A percentile compares a stretch with the other conserved stretches of the same genome.
Evolutionary conservation across 345 rosid genomes (phyloP).

Genomic region (Garcia nutans): DNA sequence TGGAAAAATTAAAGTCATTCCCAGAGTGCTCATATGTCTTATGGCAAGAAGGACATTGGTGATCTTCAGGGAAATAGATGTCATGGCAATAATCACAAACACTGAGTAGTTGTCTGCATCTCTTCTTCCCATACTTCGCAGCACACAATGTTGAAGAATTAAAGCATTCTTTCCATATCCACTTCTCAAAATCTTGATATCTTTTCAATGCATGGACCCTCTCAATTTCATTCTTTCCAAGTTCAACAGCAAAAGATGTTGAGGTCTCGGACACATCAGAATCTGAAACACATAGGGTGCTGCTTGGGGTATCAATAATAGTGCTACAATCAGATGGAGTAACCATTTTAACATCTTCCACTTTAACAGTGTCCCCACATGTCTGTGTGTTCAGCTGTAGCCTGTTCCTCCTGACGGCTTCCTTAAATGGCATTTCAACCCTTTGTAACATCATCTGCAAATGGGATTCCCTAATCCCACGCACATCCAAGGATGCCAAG

Average conservation of each 20-base stretch:
- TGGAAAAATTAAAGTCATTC: conserved; percentile 42
- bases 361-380: conserved; percentile 24
- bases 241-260: conserved; percentile 55
- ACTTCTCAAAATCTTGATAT: conserved; percentile 70
- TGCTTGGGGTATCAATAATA: conserved; percentile 37
- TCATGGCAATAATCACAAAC: conserved; percentile 59
- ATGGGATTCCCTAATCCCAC: conserved; percentile 80
- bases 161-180: conserved; percentile 70
- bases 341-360: conserved; percentile 30
- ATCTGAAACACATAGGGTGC: conserved; percentile 37
- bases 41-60: conserved; percentile 54
- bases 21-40: conserved; percentile 29
- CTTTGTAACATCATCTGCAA: conserved; percentile 64
- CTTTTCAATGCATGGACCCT: conserved; percentile 49
- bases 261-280: conserved; percentile 54
- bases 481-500: conserved; percentile 67
- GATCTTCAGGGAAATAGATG: conserved; percentile 40
- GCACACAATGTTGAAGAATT: conserved; percentile 43
- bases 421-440: conserved; percentile 68
- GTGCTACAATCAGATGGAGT: conserved; percentile 18
- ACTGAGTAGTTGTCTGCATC: conserved; percentile 44
- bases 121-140: conserved; percentile 55
- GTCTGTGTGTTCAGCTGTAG: conserved; percentile 3
- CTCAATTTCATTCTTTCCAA: conserved; percentile 51
- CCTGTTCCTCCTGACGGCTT: conserved; percentile 45